Evolutionary conservation across 2,329 filamentous ascomycete genomes (phyloP), one percentile per base, ranked within the genome.

Genomic region (Lizonia empirigonia): DNA sequence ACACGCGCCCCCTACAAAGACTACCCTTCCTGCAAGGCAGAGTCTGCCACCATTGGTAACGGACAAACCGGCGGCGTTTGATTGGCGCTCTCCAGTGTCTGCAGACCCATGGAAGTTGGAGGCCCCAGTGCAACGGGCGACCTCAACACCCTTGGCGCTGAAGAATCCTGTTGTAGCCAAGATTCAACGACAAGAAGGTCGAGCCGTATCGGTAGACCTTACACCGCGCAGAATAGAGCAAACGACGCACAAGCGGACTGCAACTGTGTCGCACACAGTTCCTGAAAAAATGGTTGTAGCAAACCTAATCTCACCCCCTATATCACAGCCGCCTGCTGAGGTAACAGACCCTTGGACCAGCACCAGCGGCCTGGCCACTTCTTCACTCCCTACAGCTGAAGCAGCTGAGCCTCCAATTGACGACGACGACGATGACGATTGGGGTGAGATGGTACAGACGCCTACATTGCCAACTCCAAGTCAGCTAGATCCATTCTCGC

Each of bases 381-480:
- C 30, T 20, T 15, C 44, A 5, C 24, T 40, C 13, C 35, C 50
- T 13, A 59, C 55, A 23, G 8, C 38, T 34, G 26, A 51, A 9
- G 18, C 27, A 19, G 24, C 46, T 2, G 24, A 29, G 23, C 41
- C 24, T 12, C 44, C 46, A 16, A 40, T 53, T 32, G 63, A 71
- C 19, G 61, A 63, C 33, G 68, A 71, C 12, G 70, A 74, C 20
- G 68, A 73, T 19, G 71, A 74, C 22, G 69, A 73, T 19, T 74
- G 72, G 72, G 72, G 72, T 44, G 72, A 74, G 32, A 74, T 74
- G 72, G 65, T 74, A 33, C 64, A 72, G 34, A 73, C 64, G 12
- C 68, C 71, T 39, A 65, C 64, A 7, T 41, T 65, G 1, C 58
- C 68, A n/a, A 60, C 53, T 23, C 56, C 58, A 12, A 54, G 56